Evolutionary conservation across 2,329 filamentous ascomycete species (phyloP), one percentile per base, ranked within the genome.

Genomic region (Fusarium sp.): DNA sequence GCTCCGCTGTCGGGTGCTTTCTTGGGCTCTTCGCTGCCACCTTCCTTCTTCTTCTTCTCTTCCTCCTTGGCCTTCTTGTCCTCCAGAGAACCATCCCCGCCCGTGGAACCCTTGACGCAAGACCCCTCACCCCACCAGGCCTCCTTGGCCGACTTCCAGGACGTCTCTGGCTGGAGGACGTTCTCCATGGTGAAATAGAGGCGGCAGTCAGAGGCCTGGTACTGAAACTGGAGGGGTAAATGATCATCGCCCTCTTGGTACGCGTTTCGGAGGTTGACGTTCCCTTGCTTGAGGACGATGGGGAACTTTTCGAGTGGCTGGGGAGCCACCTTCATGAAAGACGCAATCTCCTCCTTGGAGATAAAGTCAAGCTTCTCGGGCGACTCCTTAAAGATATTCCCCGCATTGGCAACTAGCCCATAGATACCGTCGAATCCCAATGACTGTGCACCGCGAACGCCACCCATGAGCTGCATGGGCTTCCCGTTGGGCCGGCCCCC

Each of bases 381-480:
- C 7, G 34, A 1, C 8, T 50, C 16, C 15, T 16, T 34, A 15
- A 51, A 16, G 1, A 51, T n/a, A 16, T 28, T 23, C 18, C 18
- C 18, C 2, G 18, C 48, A 30, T 37, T 2, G 5, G n/a, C 48
- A 6, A n/a, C 37, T 6, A 1, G 27, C 9, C 31, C 27, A 18
- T 34, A 51, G n/a, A 65, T 27, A 6, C 15, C 3, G 9, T 30
- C 12, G 7, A 60, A 30, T 1, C n/a, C 28, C 34, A 39, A 18
- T 10, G 36, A 36, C 37, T 53, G 52, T 8, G 43, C 36, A 1
- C 63, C 66, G 6, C 65, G 62, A 11, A 62, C 58, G 6, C 67
- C 67, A 3, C 65, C 67, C 51, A 70, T 62, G 27, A 52, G 41
- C 16, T 70, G 67, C 67, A 70, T 70, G 4, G 67, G 54, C n/a